Evolutionary conservation across 352 stramenopile species (phyloP).

Genomic region (Globisporangium alternatum): DNA sequence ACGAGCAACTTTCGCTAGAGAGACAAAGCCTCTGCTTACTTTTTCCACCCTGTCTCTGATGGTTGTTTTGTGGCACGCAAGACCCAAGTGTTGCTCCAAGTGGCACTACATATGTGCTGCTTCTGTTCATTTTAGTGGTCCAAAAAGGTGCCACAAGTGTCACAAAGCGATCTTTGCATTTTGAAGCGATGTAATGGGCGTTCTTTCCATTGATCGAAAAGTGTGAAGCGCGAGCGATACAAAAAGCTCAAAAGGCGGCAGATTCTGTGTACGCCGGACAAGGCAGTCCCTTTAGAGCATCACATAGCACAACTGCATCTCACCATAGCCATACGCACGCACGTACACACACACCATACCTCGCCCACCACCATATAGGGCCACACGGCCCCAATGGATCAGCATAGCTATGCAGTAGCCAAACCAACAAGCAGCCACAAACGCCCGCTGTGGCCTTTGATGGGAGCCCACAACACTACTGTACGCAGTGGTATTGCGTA

Average conservation of each 20-base stretch:
- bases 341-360: neutral
- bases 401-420: too few relatives aligned
- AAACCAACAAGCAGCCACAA: too few relatives aligned
- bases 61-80: neutral
- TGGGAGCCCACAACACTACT: too few relatives aligned
- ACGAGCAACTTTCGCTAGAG: neutral
- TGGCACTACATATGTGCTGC: too few relatives aligned
- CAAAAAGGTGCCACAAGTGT: neutral
- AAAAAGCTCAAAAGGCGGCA: too few relatives aligned
- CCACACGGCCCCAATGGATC: too few relatives aligned
- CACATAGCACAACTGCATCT: too few relatives aligned
- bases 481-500: too few relatives aligned
- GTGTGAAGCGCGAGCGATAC: neutral
- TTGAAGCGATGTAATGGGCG: neutral
- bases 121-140: neutral
- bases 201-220: neutral
- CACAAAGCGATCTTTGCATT: neutral
- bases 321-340: neutral
- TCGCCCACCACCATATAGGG: too few relatives aligned
- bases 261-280: neutral
- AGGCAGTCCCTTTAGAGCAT: neutral
- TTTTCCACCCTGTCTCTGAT: too few relatives aligned
- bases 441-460: too few relatives aligned
- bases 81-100: neutral
- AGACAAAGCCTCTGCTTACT: neutral